A percentile compares a stretch with the other conserved stretches of the same genome.
phyloP scores from a whole-genome alignment of 768 basidiomycete species.

The Mycena crocata region DNA sequence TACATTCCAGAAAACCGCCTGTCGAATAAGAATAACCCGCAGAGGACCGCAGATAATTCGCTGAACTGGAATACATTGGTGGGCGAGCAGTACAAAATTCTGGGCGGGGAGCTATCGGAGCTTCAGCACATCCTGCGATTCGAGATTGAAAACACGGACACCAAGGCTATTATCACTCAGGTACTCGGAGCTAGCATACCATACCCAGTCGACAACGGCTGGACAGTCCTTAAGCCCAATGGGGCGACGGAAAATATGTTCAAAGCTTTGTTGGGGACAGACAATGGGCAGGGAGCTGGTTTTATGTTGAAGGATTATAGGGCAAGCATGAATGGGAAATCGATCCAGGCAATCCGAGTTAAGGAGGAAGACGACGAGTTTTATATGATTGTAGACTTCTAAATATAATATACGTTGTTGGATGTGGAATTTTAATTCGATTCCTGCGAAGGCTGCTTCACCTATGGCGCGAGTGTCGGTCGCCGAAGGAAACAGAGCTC shows the following conservation, averaged over 20 bases:
- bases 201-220: not conserved
- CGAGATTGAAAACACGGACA: not conserved
- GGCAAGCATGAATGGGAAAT: not conserved
- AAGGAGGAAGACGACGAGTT: not conserved
- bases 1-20: not conserved
- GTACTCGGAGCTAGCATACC: not conserved
- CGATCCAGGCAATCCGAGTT: constrained; percentile 5
- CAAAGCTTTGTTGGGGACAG: constrained; percentile 4
- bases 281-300: constrained; percentile 7
- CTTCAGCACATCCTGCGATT: not conserved
- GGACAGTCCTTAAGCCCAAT: not conserved
- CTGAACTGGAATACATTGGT: not conserved
- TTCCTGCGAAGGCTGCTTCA: too few relatives aligned
- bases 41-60: not conserved
- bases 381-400: not conserved
- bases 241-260: not conserved
- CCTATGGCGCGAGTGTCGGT: too few relatives aligned
- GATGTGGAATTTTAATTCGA: too few relatives aligned
- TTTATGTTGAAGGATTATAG: constrained; percentile 16
- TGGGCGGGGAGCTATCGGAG: not conserved
- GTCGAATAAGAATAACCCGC: not conserved
- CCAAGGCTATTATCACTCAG: not conserved
- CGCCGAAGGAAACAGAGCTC: too few relatives aligned
- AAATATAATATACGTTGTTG: not conserved
- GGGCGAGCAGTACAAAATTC: not conserved